A percentile compares a stretch with the other conserved stretches of the same genome.
Evolutionary conservation across 305 asterid species (phyloP).

Genomic region (Solanum aculeatissimum): DNA sequence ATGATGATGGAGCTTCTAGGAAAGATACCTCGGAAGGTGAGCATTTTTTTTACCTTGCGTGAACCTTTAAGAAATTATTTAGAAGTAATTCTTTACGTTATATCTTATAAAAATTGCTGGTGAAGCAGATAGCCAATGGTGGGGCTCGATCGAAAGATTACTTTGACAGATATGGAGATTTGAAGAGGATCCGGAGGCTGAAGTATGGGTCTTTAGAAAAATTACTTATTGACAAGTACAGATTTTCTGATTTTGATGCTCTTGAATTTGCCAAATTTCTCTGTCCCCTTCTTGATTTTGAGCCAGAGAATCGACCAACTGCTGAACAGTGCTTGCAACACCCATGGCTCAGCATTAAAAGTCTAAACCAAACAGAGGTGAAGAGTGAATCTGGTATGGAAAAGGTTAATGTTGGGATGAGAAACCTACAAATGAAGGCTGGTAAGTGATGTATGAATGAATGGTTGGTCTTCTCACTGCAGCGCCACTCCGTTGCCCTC

Average conservation of each 20-base stretch:
- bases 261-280: conserved; percentile 59
- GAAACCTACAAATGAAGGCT: conserved; percentile 42
- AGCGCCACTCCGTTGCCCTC: neutral
- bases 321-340: conserved; percentile 81
- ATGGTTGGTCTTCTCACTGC: neutral
- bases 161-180: conserved; percentile 84
- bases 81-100: neutral
- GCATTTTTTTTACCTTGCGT: neutral
- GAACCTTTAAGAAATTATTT: neutral
- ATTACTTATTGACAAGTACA: conserved; percentile 56
- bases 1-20: conserved; percentile 96
- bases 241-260: conserved; percentile 52
- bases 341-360: conserved; percentile 50
- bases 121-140: conserved; percentile 52
- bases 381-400: conserved; percentile 36
- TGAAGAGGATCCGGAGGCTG: conserved; percentile 88
- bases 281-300: conserved; percentile 69
- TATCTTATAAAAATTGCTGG: neutral
- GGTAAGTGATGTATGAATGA: conserved; percentile 38
- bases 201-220: conserved; percentile 61
- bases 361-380: conserved; percentile 21
- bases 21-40: conserved; percentile 85
- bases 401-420: conserved; percentile 44
- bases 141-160: conserved; percentile 86
- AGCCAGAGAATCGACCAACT: conserved; percentile 84